phyloP scores from a whole-genome alignment of 345 rosid genomes.

The Salix purpurea region DNA sequence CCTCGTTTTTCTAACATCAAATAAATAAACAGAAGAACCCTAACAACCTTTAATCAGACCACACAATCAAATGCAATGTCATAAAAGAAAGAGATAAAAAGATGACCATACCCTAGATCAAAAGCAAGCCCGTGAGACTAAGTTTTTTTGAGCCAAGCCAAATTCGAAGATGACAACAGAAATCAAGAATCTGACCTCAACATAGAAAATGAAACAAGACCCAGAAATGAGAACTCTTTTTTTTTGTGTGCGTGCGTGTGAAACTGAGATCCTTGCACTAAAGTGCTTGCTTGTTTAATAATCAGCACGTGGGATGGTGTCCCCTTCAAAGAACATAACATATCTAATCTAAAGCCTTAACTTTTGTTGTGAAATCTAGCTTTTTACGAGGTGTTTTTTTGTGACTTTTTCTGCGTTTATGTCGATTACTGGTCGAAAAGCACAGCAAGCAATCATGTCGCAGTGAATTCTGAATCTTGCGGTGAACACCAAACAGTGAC shows the following conservation, averaged over 20 bases:
- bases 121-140: neutral
- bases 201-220: neutral
- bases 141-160: neutral
- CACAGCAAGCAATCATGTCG: neutral
- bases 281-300: neutral
- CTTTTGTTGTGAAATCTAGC: neutral
- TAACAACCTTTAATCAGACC: neutral
- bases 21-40: neutral
- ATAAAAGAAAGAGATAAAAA: neutral
- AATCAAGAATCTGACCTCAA: neutral
- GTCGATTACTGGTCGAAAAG: neutral
- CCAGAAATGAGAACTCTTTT: neutral
- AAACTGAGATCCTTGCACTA: neutral
- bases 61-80: neutral
- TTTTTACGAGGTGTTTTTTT: neutral
- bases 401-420: neutral
- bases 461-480: neutral
- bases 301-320: neutral
- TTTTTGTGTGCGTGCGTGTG: no score
- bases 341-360: neutral
- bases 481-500: neutral
- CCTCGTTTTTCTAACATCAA: neutral
- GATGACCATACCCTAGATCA: neutral
- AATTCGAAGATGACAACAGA: neutral
- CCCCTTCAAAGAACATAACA: neutral